A percentile compares a stretch with the other conserved stretches of the same genome.
phyloP scores from a whole-genome alignment of 192 early-diverging fungal genomes.

The Podila horticola region DNA sequence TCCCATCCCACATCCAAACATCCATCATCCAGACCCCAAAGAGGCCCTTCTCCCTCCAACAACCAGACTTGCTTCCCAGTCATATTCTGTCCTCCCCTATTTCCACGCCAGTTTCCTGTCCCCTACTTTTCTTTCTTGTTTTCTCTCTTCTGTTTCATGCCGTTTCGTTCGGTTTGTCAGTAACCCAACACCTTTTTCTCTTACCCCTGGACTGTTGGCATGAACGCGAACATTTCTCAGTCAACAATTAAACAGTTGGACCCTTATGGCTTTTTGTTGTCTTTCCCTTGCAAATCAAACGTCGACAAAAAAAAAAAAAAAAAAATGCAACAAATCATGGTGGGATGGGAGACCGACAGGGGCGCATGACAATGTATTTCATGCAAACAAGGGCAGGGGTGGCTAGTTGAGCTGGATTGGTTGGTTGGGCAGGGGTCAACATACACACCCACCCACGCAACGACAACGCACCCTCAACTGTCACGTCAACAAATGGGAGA shows the following conservation, averaged over 20 bases:
- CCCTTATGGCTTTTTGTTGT: no score
- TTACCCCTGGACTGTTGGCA: conserved; percentile 9
- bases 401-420: background rate
- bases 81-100: background rate
- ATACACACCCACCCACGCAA: background rate
- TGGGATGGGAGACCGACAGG: background rate
- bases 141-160: conserved; percentile 1
- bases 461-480: background rate
- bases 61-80: no score
- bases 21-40: background rate
- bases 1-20: no score
- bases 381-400: background rate
- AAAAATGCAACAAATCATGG: background rate
- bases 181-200: conserved; percentile 9
- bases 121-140: conserved; percentile 14
- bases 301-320: no score
- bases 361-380: no score
- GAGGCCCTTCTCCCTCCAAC: background rate
- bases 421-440: no score
- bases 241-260: background rate
- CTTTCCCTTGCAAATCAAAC: no score
- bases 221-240: conserved; percentile 8
- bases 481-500: no score
- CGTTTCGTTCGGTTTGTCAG: background rate
- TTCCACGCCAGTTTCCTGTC: background rate